phyloP scores from a whole-genome alignment of 202 grass and related monocot genomes.

The Brachypodium distachyon region DNA sequence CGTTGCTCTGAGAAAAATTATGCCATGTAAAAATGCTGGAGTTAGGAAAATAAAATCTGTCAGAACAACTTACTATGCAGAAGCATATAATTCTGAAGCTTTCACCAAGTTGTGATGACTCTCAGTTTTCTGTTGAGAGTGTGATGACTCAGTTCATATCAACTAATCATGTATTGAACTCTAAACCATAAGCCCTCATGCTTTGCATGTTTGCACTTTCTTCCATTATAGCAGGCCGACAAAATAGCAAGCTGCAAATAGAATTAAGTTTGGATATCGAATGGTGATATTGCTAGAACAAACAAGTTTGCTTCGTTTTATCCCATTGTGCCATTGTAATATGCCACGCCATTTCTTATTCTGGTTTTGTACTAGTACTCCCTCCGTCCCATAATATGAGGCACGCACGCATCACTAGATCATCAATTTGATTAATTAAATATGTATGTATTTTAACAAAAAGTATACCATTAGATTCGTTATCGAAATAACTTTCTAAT shows the following conservation, averaged over 20 bases:
- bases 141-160: background rate
- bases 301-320: background rate
- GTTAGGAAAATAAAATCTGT: background rate
- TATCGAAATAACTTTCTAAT: too few relatives aligned
- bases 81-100: background rate
- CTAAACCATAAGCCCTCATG: background rate
- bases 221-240: background rate
- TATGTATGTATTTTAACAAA: too few relatives aligned
- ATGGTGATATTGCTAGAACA: background rate
- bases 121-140: too few relatives aligned
- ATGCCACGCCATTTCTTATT: background rate
- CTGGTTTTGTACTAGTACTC: background rate
- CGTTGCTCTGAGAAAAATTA: background rate
- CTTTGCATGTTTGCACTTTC: background rate
- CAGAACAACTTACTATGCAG: background rate
- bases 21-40: background rate
- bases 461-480: too few relatives aligned
- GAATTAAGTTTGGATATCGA: constrained; percentile 18
- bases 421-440: too few relatives aligned
- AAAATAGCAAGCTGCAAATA: background rate
- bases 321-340: background rate
- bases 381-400: too few relatives aligned
- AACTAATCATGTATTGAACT: background rate
- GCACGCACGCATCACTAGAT: too few relatives aligned
- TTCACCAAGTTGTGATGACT: background rate